Evolutionary conservation across 371 early-diverging fungal species (phyloP).

Genomic region (Mucor ambiguus): DNA sequence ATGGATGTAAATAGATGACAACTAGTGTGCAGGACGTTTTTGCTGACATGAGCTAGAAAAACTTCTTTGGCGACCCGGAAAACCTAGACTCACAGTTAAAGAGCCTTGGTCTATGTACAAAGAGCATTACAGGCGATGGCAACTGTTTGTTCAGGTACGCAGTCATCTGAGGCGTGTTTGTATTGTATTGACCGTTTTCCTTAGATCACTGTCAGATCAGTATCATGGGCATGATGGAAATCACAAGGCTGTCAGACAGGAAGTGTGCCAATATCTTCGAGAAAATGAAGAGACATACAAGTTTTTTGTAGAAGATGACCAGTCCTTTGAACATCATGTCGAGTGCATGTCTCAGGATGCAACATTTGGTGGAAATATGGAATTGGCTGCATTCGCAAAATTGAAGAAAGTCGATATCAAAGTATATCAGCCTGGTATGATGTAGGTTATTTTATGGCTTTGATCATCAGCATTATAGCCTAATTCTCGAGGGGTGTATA

Average conservation of each 20-base stretch:
- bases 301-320: conserved; percentile 73
- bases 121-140: conserved; percentile 82
- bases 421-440: conserved; percentile 80
- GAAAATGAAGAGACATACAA: conserved; percentile 67
- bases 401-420: conserved; percentile 66
- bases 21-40: not conserved
- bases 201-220: conserved; percentile 77
- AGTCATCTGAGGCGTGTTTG: not conserved
- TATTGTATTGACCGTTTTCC: not conserved
- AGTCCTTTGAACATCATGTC: conserved; percentile 67
- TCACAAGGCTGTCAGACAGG: conserved; percentile 60
- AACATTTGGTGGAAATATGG: conserved; percentile 84
- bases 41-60: conserved; percentile 9
- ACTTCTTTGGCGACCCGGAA: conserved; percentile 2
- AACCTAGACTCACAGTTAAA: conserved; percentile 34
- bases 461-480: not conserved
- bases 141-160: conserved; percentile 82
- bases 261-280: conserved; percentile 68
- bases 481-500: not conserved
- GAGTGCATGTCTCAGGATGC: conserved; percentile 73
- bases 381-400: conserved; percentile 82
- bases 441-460: conserved; percentile 30
- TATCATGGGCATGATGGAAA: conserved; percentile 59
- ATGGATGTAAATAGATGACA: conserved; percentile 6
- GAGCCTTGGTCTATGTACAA: conserved; percentile 57